These are phyloP conservation scores for Pestalotiopsis sp. DNA, from an alignment of 2,329 filamentous ascomycete species.

Conservation along the genomic window DNA sequence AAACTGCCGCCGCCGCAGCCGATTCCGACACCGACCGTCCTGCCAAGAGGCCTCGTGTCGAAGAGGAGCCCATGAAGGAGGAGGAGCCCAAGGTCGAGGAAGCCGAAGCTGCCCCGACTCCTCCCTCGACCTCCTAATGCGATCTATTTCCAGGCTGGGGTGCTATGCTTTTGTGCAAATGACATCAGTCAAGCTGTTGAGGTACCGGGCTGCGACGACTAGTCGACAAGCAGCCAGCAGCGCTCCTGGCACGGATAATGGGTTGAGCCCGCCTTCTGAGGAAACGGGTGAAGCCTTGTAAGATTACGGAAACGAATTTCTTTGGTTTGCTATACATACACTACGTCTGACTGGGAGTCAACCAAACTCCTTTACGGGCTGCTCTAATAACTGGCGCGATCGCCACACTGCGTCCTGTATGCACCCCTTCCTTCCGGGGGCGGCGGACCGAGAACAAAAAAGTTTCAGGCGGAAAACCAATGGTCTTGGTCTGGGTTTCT, in stretches of 20 bases:
- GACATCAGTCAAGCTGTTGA: too few species aligned
- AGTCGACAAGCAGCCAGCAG: too few species aligned
- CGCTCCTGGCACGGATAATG: neutral
- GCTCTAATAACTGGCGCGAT: neutral
- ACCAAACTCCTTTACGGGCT: neutral
- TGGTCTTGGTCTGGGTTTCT: neutral
- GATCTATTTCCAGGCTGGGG: neutral
- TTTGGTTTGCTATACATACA: slow-evolving; percentile 4
- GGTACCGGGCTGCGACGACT: too few species aligned
- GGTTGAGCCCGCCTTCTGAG: neutral
- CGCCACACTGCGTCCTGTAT: neutral
- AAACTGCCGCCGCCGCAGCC: neutral
- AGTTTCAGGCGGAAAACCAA: slow-evolving; percentile 1
- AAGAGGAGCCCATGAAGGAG: slow-evolving; percentile 5
- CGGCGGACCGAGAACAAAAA: neutral
- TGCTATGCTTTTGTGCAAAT: too few species aligned
- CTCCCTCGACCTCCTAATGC: neutral
- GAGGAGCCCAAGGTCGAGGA: neutral
- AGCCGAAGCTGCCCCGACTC: slow-evolving; percentile 6
- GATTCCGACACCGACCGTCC: slow-evolving; percentile 8
- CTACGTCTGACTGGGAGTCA: neutral
- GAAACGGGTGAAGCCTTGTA: neutral
- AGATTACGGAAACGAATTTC: slow-evolving; percentile 7
- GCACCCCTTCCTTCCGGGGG: neutral
- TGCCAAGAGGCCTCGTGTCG: slow-evolving; percentile 12